Base-by-base conservation (phyloP, 352 stramenopile genomes). In the Phytophthora kernoviae region DNA sequence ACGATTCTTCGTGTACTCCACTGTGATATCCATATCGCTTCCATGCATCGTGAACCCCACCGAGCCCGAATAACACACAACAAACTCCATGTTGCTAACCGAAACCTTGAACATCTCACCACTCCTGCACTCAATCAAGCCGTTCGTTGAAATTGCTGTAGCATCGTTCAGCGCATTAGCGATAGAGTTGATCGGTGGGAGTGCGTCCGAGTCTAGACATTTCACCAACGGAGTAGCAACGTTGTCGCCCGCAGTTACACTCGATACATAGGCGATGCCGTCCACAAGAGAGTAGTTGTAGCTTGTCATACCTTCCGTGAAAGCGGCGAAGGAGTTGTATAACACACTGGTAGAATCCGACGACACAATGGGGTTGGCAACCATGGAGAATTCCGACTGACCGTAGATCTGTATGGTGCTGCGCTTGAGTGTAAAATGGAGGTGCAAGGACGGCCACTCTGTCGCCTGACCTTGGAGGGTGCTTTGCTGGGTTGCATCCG, bases 381-480 rank as follows among this genome's bases (percentile, higher is more conserved):
- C 36, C 2, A 79, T 49, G n/a, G 62, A 53, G 30, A 77, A 72
- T 27, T 74, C 41, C 9, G 59, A 66, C 11, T 65, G 33, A 4
- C 67, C 63, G 21, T 73, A 60, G 12, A 79, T 39, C n/a, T 40
- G 20, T 66, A 76, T 75, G 21, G 61, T 53, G 18, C 20, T 52
- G 20, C 66, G 67, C 46, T 73, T 79, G 56, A 77, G 54, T 1
- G 30, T 64, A 52, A 79, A 68, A n/a, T 62, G 51, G 21, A 82
- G 2, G 18, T 14, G 37, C n/a, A 43, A 17, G 18, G 37, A 43
- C 12, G 37, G 48, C 37, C 37, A 43, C 21, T 43, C 37, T 21
- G 12, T 15, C 1, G 15, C 9, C 33, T 12, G 33, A 39, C 11
- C 14, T 5, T 39, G 33, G 14, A 39, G 4, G 4, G 10, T 39